Evolutionary conservation across 139 green algal genomes (phyloP).

Genomic region (Chlamydomonas sp.): DNA sequence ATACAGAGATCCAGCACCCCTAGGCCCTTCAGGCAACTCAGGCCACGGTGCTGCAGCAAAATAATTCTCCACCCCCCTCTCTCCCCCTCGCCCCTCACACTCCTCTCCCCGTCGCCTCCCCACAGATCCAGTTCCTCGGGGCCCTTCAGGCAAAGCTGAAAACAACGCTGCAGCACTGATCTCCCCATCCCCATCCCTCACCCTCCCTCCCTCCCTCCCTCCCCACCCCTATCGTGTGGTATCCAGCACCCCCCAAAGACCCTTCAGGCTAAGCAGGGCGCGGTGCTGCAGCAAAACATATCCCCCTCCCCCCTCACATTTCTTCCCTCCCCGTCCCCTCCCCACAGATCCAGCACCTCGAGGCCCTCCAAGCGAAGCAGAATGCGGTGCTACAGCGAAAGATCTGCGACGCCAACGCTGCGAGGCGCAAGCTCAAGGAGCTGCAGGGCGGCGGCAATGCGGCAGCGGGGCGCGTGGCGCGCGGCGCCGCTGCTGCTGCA

Average conservation of each 20-base stretch:
- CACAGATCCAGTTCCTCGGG: too few relatives aligned
- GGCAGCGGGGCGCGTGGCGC: background rate
- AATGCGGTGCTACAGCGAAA: conserved; percentile 84
- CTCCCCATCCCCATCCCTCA: too few relatives aligned
- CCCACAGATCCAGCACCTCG: conserved; percentile 13
- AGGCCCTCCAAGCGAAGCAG: conserved; percentile 45
- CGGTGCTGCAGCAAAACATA: conserved; percentile 85
- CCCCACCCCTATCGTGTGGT: too few relatives aligned
- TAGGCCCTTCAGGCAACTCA: conserved; percentile 19
- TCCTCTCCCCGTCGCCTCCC: too few relatives aligned
- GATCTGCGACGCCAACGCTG: conserved; percentile 79
- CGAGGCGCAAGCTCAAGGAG: conserved; percentile 52
- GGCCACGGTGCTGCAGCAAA: too few relatives aligned
- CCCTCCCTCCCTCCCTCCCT: too few relatives aligned
- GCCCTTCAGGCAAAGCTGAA: too few relatives aligned
- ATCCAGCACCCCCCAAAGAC: conserved; percentile 2
- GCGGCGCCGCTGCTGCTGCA: too few relatives aligned
- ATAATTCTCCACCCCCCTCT: too few relatives aligned
- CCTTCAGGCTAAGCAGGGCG: conserved; percentile 54
- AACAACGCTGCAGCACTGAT: too few relatives aligned
- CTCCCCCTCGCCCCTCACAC: too few relatives aligned
- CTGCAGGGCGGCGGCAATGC: conserved; percentile 23
- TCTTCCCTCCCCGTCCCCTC: too few relatives aligned
- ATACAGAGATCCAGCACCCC: conserved; percentile 10
- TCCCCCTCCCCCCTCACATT: background rate